Conservation (phyloP, 2,329 filamentous ascomycete genomes). For the Plenodomus biglobosus region DNA sequence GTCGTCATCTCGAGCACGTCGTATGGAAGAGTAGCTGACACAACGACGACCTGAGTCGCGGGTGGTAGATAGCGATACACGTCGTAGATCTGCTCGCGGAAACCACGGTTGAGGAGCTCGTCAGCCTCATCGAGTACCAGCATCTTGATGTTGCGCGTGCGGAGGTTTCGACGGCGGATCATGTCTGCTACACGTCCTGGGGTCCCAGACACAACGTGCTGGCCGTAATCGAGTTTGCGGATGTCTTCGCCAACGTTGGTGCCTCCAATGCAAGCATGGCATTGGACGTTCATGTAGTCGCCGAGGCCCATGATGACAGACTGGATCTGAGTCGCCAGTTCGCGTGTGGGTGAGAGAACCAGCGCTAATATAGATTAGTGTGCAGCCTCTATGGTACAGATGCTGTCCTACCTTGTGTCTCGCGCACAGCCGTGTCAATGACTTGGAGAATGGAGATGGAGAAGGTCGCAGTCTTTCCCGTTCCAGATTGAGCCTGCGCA, state of each 20-base stretch:
- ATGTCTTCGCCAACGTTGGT: constrained; percentile 99
- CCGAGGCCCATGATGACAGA: constrained; percentile 99
- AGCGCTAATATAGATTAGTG: constrained; percentile 60
- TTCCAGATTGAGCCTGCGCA: constrained; percentile 95
- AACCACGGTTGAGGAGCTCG: constrained; percentile 85
- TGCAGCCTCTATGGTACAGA: neutral
- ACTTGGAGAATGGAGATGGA: constrained; percentile 95
- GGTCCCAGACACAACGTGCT: constrained; percentile 96
- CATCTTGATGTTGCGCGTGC: constrained; percentile 77
- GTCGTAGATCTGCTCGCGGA: constrained; percentile 98
- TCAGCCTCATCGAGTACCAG: constrained; percentile 75
- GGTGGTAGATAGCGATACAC: constrained; percentile 96
- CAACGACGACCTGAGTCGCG: constrained; percentile 96
- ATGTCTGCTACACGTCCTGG: constrained; percentile 93
- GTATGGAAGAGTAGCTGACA: constrained; percentile 94
- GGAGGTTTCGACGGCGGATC: constrained; percentile 73
- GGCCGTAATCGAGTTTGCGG: constrained; percentile 93
- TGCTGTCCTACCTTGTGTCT: constrained; percentile 67
- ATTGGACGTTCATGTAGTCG: constrained; percentile 99
- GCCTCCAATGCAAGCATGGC: constrained; percentile 96
- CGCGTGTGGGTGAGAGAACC: constrained; percentile 91
- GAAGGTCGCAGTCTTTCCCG: constrained; percentile 95
- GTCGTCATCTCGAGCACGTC: constrained; percentile 99
- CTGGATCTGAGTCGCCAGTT: constrained; percentile 97
- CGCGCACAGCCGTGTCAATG: constrained; percentile 88